Conservation (phyloP, 2,329 filamentous ascomycete genomes). For the Xenosphaeropsis pyriputrescens region DNA sequence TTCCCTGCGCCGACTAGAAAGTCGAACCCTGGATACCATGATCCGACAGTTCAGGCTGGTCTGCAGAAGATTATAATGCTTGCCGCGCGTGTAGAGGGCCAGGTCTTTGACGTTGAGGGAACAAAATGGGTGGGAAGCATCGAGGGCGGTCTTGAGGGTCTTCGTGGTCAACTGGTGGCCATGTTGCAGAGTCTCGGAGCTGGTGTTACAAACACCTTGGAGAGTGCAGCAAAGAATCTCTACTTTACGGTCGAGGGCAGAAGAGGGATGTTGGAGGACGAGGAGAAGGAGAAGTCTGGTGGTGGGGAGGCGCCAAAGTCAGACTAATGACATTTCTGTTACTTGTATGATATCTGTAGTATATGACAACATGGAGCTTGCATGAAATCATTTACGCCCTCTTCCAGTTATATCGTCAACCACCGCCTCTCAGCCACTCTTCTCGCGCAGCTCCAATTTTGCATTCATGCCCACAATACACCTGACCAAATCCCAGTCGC, state of each 20-base stretch:
- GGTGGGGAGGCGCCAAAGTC: not conserved
- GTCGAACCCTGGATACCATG: conserved; percentile 69
- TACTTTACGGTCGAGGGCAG: conserved; percentile 82
- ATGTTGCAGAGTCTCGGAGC: conserved; percentile 72
- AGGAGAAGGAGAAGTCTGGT: conserved; percentile 20
- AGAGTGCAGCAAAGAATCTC: conserved; percentile 65
- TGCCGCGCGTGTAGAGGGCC: conserved; percentile 75
- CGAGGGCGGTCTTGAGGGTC: conserved; percentile 63
- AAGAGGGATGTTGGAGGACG: conserved; percentile 67
- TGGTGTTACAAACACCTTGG: conserved; percentile 62
- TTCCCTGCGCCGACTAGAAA: conserved; percentile 70
- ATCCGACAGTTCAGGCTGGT: conserved; percentile 62
- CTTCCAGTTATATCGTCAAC: not conserved
- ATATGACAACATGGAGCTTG: conserved; percentile 1
- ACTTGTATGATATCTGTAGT: conserved; percentile 14
- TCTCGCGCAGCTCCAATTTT: conserved; percentile 32
- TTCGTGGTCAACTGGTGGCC: conserved; percentile 67
- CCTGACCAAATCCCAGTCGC: conserved; percentile 80
- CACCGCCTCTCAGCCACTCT: not conserved
- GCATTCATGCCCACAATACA: conserved; percentile 89
- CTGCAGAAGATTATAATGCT: conserved; percentile 78
- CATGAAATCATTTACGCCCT: too few relatives aligned
- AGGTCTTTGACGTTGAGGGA: conserved; percentile 20
- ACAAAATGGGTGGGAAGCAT: conserved; percentile 62
- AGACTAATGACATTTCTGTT: not conserved